These are phyloP conservation scores for Thermochaetoides thermophila DNA, from an alignment of 495 filamentous ascomycete species.

Conservation along the genomic window DNA sequence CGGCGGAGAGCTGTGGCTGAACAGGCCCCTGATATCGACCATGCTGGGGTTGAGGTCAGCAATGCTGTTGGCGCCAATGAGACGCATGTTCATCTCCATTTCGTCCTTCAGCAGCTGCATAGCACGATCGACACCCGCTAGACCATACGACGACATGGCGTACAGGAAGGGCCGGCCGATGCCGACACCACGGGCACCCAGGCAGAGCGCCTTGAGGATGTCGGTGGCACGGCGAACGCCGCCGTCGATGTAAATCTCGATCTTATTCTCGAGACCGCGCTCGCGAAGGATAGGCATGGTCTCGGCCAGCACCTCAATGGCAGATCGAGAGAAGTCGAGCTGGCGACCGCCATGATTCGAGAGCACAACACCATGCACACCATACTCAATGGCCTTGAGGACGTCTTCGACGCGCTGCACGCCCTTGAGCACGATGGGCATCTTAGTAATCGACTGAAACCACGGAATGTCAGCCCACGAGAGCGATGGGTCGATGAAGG, in stretches of 20 bases:
- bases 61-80: constrained; percentile 64
- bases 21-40: constrained; percentile 60
- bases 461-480: constrained; percentile 92
- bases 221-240: constrained; percentile 83
- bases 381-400: constrained; percentile 62
- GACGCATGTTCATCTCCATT: constrained; percentile 97
- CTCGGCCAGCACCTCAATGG: constrained; percentile 87
- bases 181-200: constrained; percentile 85
- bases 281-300: constrained; percentile 87
- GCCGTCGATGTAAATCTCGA: constrained; percentile 87
- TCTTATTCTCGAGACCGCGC: constrained; percentile 63
- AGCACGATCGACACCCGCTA: constrained; percentile 73
- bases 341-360: constrained; percentile 98
- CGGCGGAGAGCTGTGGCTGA: constrained; percentile 54
- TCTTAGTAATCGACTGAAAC: constrained; percentile 82
- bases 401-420: constrained; percentile 95
- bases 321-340: constrained; percentile 81
- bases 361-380: constrained; percentile 84
- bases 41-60: constrained; percentile 65
- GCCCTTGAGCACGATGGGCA: constrained; percentile 95
- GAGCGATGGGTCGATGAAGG: constrained; percentile 85
- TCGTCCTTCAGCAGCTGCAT: constrained; percentile 95
- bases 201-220: constrained; percentile 88
- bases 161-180: constrained; percentile 92
- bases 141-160: constrained; percentile 88